These are phyloP conservation scores for Penicillium digitatum DNA, from an alignment of 2,329 filamentous ascomycete species.

Conservation along the genomic window DNA sequence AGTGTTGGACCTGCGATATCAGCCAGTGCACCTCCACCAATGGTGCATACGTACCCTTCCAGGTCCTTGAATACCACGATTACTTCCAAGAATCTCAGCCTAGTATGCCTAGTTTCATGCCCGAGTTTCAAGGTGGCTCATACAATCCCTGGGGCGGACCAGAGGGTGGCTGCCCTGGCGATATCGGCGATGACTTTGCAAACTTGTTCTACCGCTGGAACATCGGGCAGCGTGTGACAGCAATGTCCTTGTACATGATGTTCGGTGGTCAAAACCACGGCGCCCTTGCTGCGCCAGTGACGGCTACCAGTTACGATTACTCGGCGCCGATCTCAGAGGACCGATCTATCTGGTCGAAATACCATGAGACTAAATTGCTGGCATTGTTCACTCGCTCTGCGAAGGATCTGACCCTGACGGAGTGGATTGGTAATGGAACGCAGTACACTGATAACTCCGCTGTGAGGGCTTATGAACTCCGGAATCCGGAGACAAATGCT, in stretches of 20 bases:
- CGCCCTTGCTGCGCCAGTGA: slow-evolving; percentile 54
- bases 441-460: slow-evolving; percentile 51
- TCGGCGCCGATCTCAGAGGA: slow-evolving; percentile 59
- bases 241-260: slow-evolving; percentile 61
- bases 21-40: slow-evolving; percentile 59
- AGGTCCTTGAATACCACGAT: slow-evolving; percentile 47
- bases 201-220: slow-evolving; percentile 63
- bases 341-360: slow-evolving; percentile 56
- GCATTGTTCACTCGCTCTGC: slow-evolving; percentile 58
- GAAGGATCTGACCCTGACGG: slow-evolving; percentile 54
- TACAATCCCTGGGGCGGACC: slow-evolving; percentile 62
- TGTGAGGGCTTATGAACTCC: slow-evolving; percentile 54
- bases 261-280: slow-evolving; percentile 65
- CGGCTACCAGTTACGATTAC: slow-evolving; percentile 62
- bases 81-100: slow-evolving; percentile 46
- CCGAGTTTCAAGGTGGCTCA: slow-evolving; percentile 58
- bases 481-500: slow-evolving; percentile 55
- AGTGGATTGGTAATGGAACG: slow-evolving; percentile 49
- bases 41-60: slow-evolving; percentile 56
- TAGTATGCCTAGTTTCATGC: slow-evolving; percentile 50
- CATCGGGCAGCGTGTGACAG: slow-evolving; percentile 57
- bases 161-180: slow-evolving; percentile 51
- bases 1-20: slow-evolving; percentile 62
- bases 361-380: slow-evolving; percentile 60
- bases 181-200: slow-evolving; percentile 57